Evolutionary conservation across 108 stramenopile genomes (phyloP).

Genomic region (Cyclotella baltica): DNA sequence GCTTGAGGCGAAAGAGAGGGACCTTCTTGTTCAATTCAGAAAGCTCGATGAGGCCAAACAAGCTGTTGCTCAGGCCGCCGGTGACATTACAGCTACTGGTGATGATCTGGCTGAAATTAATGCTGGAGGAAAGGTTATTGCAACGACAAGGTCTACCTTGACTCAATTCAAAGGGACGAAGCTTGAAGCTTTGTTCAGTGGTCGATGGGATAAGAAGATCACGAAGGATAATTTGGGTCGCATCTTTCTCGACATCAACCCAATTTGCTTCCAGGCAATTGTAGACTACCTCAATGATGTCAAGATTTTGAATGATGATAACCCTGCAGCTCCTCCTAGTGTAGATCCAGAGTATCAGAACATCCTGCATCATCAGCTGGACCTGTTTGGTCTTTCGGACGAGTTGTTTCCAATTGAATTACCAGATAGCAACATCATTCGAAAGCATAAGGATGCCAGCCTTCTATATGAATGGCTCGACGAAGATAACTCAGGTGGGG

Average conservation of each 20-base stretch:
- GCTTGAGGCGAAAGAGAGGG: constrained; percentile 3
- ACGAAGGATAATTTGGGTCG: constrained; percentile 10
- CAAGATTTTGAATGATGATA: constrained; percentile 11
- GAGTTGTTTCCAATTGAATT: neutral
- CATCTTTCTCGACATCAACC: constrained; percentile 36
- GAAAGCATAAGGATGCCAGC: neutral
- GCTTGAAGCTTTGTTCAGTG: constrained; percentile 36
- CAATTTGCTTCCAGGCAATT: too few species aligned
- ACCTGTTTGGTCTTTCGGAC: constrained; percentile 28
- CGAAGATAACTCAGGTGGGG: too few species aligned
- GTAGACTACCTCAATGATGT: constrained; percentile 37
- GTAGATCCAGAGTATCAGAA: constrained; percentile 33
- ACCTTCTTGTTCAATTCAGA: neutral
- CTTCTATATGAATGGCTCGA: constrained; percentile 26
- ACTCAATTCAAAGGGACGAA: too few species aligned
- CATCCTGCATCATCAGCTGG: constrained; percentile 23
- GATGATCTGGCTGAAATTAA: constrained; percentile 26
- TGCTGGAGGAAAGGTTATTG: constrained; percentile 5
- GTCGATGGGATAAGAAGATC: constrained; percentile 35
- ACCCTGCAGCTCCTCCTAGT: constrained; percentile 27
- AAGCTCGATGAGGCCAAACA: constrained; percentile 13
- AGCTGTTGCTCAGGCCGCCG: neutral
- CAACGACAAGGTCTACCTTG: constrained; percentile 14
- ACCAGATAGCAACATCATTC: constrained; percentile 31
- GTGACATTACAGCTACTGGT: neutral